Base-by-base conservation (phyloP, 2,329 filamentous ascomycete genomes). In the Pseudocercospora pini-densiflorae region DNA sequence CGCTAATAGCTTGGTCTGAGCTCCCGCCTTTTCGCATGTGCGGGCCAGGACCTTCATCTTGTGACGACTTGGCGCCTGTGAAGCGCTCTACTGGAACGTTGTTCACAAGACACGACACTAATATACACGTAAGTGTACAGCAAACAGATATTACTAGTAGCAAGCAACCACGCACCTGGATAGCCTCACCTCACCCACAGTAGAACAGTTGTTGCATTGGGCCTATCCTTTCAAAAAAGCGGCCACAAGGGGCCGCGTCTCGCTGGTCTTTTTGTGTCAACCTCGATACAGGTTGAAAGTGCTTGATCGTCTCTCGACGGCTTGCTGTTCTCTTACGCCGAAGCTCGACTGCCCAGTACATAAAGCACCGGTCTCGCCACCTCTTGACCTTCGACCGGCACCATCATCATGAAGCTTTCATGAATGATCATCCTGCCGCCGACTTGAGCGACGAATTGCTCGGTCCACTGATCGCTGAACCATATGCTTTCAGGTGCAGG, bases 341-440 rank as follows among this genome's bases (percentile, higher is more conserved):
- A 14, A 33, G 45, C 59, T 62, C 76, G 75, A 54, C 76, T 21
- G 31, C 55, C 55, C 33, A 43, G n/a, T n/a, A 58, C 55, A 63
- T 77, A 77, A 27, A 78, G 61, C 12, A 78, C 73, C 36, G 74
- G 66, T 40, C 75, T 67, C 23, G 73, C 64, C 63, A 74, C 71
- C 23, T 71, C 67, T 36, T 73, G 64, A 6, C 49, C 63, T 6
- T 62, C 59, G 6, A 65, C 65, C 2, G 70, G 70, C 10, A 78
- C 67, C 70, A 76, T 75, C 74, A 78, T 77, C 62, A 70, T 68
- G 40, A 77, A 74, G 59, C 76, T 75, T 57, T 77, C 74, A 36
- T 70, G 70, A 19, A 72, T 70, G 10, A 74, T 61, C 36, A 77
- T 73, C 33, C 72, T 67, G 14, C 74, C 70, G 12, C 77, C 77